Base-by-base conservation (phyloP, 129 eudicot species). In the Centella asiatica region DNA sequence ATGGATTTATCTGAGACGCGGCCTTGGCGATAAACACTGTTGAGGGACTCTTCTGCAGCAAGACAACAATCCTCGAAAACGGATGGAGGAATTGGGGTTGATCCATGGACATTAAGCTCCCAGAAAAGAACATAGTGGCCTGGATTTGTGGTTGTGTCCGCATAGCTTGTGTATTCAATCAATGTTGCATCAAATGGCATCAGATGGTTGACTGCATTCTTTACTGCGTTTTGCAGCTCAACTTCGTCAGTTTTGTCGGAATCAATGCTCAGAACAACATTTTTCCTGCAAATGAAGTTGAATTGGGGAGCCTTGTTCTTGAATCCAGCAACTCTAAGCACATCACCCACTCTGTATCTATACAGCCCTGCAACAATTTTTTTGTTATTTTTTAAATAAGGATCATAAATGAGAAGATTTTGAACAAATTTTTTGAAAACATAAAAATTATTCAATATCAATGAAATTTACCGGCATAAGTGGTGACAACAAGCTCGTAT, bases 401-500 rank as follows among this genome's bases (percentile, higher is more conserved):
- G 18, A 27, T 8, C 0, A 50, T 2, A 24, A 19, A 2, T 23
- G 31, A 20, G 4, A 50, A 29, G 12, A 50, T 50, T 29, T 23
- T 50, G 56, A 18, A 50, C 56, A 27, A 8, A 46, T 37, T 3
- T 0, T 5, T 13, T 13, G 19, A 44, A 8, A 44, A 44, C 18
- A 17, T 12, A 12, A 44, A 44, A 17, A 44, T 44, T 44, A 44
- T 12, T 8, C 12, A 1, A 7, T 27, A 0, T 2, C 47, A 4
- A 25, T 6, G 4, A 0, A 25, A 61, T 32, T 55, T 53, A 86
- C 95, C 95, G 2, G 95, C 84, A 56, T 86, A 86, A 34, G 95
- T 86, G 23, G 90, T 86, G 67, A 86, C 95, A 15, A 86, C 90
- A 62, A 86, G 84, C 83, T 86, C 95, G 46, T 86, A 86, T 65